Evolutionary conservation across 208 protist species (phyloP).

Genomic region (Crithidia bombi): DNA sequence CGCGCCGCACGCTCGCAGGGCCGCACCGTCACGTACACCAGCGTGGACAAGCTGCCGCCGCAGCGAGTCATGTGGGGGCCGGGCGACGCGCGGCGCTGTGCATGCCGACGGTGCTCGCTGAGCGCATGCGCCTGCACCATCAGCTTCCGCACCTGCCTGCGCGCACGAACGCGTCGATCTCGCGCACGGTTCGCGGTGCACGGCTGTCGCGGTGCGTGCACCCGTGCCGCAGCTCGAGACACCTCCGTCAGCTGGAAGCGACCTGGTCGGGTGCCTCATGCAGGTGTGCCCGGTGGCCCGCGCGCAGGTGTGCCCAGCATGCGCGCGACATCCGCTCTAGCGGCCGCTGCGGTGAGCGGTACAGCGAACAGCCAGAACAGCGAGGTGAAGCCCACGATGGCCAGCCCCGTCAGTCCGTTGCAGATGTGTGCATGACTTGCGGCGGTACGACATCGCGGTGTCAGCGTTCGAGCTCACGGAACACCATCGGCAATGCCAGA

Average conservation of each 20-base stretch:
- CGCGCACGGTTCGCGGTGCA: too few relatives aligned
- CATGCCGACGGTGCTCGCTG: neutral
- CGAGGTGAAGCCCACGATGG: constrained; percentile 3
- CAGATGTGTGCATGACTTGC: constrained; percentile 2
- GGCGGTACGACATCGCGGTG: constrained; percentile 5
- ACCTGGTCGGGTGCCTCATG: neutral
- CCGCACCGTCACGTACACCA: neutral
- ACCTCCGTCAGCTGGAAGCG: constrained; percentile 18
- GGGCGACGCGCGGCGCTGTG: neutral
- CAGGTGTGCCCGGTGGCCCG: neutral
- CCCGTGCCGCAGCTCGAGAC: constrained; percentile 4
- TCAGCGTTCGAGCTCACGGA: neutral
- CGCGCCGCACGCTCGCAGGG: neutral
- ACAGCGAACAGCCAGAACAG: constrained; percentile 14
- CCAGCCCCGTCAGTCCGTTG: neutral
- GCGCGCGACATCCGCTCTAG: constrained; percentile 1
- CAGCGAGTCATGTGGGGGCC: too few relatives aligned
- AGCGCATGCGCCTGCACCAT: neutral
- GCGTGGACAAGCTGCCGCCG: neutral
- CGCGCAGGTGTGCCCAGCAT: constrained; percentile 13
- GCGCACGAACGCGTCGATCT: constrained; percentile 29
- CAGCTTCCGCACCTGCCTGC: constrained; percentile 1
- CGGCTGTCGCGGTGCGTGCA: too few relatives aligned
- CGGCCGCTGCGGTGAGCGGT: neutral
- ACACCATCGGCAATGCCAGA: constrained; percentile 10